Conservation (phyloP, 257 asterid genomes). For the Salvia splendens region DNA sequence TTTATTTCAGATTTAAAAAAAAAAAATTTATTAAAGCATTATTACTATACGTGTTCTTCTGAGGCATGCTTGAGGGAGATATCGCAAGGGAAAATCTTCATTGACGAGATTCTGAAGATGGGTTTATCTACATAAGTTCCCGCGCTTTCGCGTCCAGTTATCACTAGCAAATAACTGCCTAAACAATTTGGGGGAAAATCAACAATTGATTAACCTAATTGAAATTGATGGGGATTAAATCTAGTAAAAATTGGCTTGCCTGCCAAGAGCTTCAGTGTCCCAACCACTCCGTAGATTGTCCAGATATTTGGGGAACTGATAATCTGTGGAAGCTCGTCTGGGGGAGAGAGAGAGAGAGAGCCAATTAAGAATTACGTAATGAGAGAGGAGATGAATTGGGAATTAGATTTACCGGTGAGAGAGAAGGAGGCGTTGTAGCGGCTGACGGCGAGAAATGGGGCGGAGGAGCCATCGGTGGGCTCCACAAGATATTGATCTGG, state of each 20-base stretch:
- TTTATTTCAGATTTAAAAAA: too few relatives aligned
- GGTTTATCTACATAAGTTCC: constrained; percentile 78
- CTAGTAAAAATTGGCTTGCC: constrained; percentile 41
- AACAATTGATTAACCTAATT: background rate
- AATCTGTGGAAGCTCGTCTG: constrained; percentile 66
- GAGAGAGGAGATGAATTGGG: background rate
- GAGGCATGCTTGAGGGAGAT: constrained; percentile 69
- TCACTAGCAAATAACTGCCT: constrained; percentile 80
- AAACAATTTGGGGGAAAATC: background rate
- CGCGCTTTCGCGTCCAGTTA: constrained; percentile 78
- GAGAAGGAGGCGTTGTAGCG: constrained; percentile 65
- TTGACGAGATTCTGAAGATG: constrained; percentile 68
- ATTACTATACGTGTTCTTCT: constrained; percentile 46
- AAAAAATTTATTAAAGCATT: too few relatives aligned
- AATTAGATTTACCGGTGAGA: constrained; percentile 44
- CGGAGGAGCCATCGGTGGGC: constrained; percentile 84
- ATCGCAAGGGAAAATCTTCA: constrained; percentile 83
- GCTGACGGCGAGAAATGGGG: constrained; percentile 60
- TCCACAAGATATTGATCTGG: constrained; percentile 77
- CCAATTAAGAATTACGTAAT: background rate
- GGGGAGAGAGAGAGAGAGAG: background rate
- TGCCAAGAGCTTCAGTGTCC: constrained; percentile 73
- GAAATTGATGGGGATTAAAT: background rate
- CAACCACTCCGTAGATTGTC: constrained; percentile 79
- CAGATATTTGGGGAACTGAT: constrained; percentile 64